These are phyloP conservation scores for Blastocystis sp. DNA, from an alignment of 352 stramenopile genomes.

Conservation along the genomic window DNA sequence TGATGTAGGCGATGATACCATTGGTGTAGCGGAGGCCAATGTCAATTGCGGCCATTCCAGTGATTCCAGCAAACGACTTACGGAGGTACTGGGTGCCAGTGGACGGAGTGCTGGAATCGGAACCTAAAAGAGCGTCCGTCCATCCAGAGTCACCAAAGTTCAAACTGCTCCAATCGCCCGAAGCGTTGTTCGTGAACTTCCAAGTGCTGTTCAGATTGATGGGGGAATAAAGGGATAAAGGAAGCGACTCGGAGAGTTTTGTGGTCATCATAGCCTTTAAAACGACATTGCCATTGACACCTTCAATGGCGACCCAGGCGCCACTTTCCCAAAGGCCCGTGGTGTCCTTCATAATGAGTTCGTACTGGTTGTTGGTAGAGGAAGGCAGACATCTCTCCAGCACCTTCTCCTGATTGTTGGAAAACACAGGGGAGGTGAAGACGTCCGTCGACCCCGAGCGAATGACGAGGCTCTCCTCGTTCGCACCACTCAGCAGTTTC, in stretches of 20 bases:
- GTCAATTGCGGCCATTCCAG: not conserved
- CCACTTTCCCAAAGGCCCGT: not conserved
- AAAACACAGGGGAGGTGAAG: not conserved
- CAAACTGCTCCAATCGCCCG: not conserved
- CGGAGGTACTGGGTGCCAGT: conserved; percentile 21
- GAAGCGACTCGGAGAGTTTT: not conserved
- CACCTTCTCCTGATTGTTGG: not conserved
- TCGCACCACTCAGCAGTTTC: not conserved
- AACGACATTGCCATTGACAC: conserved; percentile 34
- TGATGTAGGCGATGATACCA: conserved; percentile 51
- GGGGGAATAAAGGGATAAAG: conserved; percentile 15
- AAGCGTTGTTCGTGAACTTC: not conserved
- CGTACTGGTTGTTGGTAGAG: not conserved
- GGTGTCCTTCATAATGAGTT: not conserved
- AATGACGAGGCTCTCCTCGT: not conserved
- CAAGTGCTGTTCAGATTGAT: not conserved
- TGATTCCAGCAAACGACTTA: not conserved
- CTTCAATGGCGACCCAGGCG: not conserved
- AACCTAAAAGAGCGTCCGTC: not conserved
- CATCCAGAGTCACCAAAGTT: not conserved
- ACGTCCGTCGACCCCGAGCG: not conserved
- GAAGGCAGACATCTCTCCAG: not conserved
- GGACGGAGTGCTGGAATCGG: not conserved
- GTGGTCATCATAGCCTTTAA: conserved; percentile 3
- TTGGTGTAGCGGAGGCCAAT: not conserved